A percentile compares a stretch with the other conserved stretches of the same genome.
Evolutionary conservation across 1,139 yeast species (phyloP).

Genomic region (Magnusiomyces sp.): DNA sequence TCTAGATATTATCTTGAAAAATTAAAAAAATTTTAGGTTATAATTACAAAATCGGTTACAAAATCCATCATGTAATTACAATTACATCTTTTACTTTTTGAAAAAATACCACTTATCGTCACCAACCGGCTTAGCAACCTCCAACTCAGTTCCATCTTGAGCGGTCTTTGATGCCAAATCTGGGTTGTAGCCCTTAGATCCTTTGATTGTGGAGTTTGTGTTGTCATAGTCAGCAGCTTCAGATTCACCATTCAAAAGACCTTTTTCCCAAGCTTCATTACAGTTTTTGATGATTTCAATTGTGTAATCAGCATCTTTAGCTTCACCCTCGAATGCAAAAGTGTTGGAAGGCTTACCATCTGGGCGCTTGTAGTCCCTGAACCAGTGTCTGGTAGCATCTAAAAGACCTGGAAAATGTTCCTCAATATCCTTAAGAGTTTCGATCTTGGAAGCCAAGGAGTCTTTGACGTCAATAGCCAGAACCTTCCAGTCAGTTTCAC

Average conservation of each 20-base stretch:
- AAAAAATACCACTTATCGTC: slow-evolving; percentile 5
- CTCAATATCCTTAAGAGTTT: slow-evolving; percentile 78
- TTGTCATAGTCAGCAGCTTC: slow-evolving; percentile 9
- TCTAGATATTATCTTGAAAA: no score
- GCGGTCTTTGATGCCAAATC: slow-evolving; percentile 9
- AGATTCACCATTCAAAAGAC: neutral
- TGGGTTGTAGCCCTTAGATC: slow-evolving; percentile 15
- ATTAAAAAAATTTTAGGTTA: no score
- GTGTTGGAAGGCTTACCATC: slow-evolving; percentile 84
- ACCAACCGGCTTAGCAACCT: neutral
- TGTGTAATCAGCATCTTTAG: slow-evolving; percentile 63
- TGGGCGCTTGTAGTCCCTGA: slow-evolving; percentile 90
- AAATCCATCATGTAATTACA: neutral
- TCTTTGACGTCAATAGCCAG: slow-evolving; percentile 78
- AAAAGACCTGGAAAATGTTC: slow-evolving; percentile 75
- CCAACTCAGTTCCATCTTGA: neutral
- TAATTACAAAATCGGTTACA: no score
- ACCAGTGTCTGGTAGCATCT: slow-evolving; percentile 84
- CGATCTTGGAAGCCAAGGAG: slow-evolving; percentile 65
- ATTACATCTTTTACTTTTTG: neutral
- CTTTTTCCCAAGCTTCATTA: slow-evolving; percentile 61
- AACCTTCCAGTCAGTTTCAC: slow-evolving; percentile 96
- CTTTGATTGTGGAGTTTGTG: slow-evolving; percentile 12
- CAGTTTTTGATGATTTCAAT: slow-evolving; percentile 66
- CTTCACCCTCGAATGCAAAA: slow-evolving; percentile 80